Evolutionary conservation across 345 rosid genomes (phyloP), one percentile per base, ranked within the genome.

Genomic region (Salix koriyanagi): DNA sequence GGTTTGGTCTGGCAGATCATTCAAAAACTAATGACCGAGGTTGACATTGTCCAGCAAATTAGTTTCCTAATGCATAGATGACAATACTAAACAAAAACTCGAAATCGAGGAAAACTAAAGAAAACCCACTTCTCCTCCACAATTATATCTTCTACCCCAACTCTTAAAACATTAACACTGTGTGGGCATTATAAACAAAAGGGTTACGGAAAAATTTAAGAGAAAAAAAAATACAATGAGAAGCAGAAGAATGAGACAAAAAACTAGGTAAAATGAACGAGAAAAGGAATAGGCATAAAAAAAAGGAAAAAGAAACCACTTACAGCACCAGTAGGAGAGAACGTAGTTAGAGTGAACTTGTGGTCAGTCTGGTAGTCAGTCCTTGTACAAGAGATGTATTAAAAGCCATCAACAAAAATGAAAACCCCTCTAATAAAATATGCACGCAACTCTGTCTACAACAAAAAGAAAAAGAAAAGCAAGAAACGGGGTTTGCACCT

Each of bases 291-390:
- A 15, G 58, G 12, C 0, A 44, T 5, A 48, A 25, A 48, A 9
- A 52, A 30, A 30, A 30, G 32, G 32, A 30, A 30, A 9, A 26
- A 66, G 30, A 11, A 76, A 41, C 65, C 72, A 89, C 95, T 87
- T 80, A 96, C 97, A 79, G 90, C 92, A 65, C 99, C 97, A 67
- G 91, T 83, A 3, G 97, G 79, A 75, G 98, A 92, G 75, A 67
- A 90, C 12, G 98, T 96, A 34, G 97, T 88, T 86, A 96, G 23
- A 80, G 88, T 89, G 91, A 96, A 84, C 87, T 92, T 93, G 73
- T 96, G 94, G 84, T 94, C 99, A 60, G 80, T 87, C 87, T 94
- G 98, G 83, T 96, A n/a, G n/a, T n/a, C n/a, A 92, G 74, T 94
- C 98, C 92, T 79, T 96, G 95, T 91, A 86, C 34, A 94, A 83